Evolutionary conservation across 306 rosid genomes (phyloP).

Genomic region (Quercus engelmannii): DNA sequence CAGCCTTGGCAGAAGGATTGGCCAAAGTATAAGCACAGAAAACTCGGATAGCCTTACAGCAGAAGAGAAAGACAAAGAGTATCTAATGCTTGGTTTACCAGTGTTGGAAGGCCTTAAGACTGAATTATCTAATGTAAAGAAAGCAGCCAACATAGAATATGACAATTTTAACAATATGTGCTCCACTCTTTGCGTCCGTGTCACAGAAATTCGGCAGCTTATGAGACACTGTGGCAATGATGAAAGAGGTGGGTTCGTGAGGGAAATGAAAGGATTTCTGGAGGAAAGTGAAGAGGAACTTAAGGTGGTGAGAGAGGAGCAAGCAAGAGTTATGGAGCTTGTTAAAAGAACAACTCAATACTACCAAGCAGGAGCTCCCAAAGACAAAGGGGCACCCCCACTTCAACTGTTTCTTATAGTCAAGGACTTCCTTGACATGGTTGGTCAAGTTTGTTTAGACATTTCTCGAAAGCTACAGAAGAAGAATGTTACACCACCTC

Average conservation of each 20-base stretch:
- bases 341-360: constrained; percentile 68
- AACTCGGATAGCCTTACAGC: not conserved
- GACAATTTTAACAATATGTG: constrained; percentile 38
- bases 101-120: constrained; percentile 42
- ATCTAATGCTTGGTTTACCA: constrained; percentile 40
- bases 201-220: constrained; percentile 39
- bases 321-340: constrained; percentile 50
- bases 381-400: constrained; percentile 41
- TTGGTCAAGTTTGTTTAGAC: constrained; percentile 53
- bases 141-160: constrained; percentile 61
- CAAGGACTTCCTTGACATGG: constrained; percentile 63
- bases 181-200: constrained; percentile 38
- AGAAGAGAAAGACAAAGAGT: constrained; percentile 44
- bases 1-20: constrained; percentile 4
- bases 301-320: constrained; percentile 53
- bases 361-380: constrained; percentile 55
- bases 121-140: constrained; percentile 61
- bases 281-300: constrained; percentile 72
- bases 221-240: constrained; percentile 33
- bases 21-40: not conserved
- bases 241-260: constrained; percentile 45
- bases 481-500: constrained; percentile 31
- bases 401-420: constrained; percentile 59
- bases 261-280: constrained; percentile 58
- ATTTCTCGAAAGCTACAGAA: constrained; percentile 41